These are phyloP conservation scores for Schwanniomyces polymorphus DNA, from an alignment of 805 yeast genomes.

Conservation along the genomic window DNA sequence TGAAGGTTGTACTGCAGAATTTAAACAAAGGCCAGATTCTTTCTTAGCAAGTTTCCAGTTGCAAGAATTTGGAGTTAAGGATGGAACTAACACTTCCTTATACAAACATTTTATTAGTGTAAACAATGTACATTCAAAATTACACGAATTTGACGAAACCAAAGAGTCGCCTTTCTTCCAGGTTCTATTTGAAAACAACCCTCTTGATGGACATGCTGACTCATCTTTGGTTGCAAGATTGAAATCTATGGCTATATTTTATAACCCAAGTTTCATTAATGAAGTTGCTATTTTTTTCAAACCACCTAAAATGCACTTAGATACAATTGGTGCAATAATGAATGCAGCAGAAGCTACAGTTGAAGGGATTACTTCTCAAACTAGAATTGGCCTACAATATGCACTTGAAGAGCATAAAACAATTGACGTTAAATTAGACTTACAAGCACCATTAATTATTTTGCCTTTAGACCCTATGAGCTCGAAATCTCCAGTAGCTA, in stretches of 20 bases:
- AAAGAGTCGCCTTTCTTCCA: constrained; percentile 70
- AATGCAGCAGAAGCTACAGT: constrained; percentile 94
- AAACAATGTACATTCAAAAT: constrained; percentile 54
- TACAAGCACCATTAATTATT: constrained; percentile 91
- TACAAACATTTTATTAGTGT: constrained; percentile 88
- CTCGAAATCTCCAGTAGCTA: constrained; percentile 84
- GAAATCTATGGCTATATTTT: constrained; percentile 85
- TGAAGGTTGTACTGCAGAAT: constrained; percentile 75
- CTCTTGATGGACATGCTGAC: constrained; percentile 82
- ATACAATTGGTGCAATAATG: constrained; percentile 86
- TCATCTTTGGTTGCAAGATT: constrained; percentile 70
- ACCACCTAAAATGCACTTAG: constrained; percentile 83
- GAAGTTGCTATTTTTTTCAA: constrained; percentile 73
- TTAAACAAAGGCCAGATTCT: constrained; percentile 79
- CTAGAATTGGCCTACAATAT: constrained; percentile 88
- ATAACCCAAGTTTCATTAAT: constrained; percentile 82
- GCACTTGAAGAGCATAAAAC: constrained; percentile 95
- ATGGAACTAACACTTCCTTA: constrained; percentile 76
- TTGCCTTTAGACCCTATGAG: constrained; percentile 78
- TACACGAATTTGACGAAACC: constrained; percentile 18
- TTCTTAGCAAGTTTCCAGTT: constrained; percentile 69
- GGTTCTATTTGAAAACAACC: constrained; percentile 80
- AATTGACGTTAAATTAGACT: constrained; percentile 76
- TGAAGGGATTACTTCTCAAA: constrained; percentile 86
- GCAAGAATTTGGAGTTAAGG: constrained; percentile 82